These are phyloP conservation scores for Penicillium ucsense DNA, from an alignment of 495 filamentous ascomycete species.

Conservation along the genomic window DNA sequence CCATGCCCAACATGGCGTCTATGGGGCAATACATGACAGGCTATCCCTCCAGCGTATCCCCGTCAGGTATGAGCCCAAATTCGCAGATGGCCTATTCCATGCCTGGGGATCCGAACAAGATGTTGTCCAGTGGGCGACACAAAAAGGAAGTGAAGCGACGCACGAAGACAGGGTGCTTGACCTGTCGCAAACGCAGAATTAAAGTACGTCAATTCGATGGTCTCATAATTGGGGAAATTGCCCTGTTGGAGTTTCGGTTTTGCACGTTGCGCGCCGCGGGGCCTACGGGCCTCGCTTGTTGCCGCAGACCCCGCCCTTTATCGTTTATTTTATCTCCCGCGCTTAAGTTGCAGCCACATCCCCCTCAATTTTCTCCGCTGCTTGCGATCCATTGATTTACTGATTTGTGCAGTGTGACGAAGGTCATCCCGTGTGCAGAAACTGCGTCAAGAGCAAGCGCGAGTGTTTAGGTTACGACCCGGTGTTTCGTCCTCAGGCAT, in stretches of 20 bases:
- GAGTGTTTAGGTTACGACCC: constrained; percentile 97
- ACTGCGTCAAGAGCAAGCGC: constrained; percentile 96
- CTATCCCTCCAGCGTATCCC: constrained; percentile 28
- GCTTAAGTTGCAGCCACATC: constrained; percentile 11
- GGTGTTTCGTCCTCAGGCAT: constrained; percentile 84
- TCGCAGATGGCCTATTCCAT: constrained; percentile 36
- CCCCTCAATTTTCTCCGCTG: constrained; percentile 10
- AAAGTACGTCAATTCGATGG: constrained; percentile 60
- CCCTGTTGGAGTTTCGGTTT: constrained; percentile 22
- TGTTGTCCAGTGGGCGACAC: constrained; percentile 72
- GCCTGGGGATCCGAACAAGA: constrained; percentile 41
- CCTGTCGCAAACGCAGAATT: constrained; percentile 92
- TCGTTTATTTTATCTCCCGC: constrained; percentile 19
- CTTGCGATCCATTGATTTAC: constrained; percentile 5
- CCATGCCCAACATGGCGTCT: constrained; percentile 33
- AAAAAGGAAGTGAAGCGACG: constrained; percentile 99
- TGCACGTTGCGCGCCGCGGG: constrained; percentile 23
- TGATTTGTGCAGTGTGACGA: constrained; percentile 68
- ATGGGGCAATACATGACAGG: constrained; percentile 38
- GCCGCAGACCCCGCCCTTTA: constrained; percentile 34
- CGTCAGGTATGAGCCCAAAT: constrained; percentile 27
- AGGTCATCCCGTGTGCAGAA: constrained; percentile 85
- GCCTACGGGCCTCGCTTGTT: constrained; percentile 38
- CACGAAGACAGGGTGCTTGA: constrained; percentile 96
- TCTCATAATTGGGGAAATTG: no score